Evolutionary conservation across 2,329 filamentous ascomycete species (phyloP).

Genomic region (Aschersonia sp.): DNA sequence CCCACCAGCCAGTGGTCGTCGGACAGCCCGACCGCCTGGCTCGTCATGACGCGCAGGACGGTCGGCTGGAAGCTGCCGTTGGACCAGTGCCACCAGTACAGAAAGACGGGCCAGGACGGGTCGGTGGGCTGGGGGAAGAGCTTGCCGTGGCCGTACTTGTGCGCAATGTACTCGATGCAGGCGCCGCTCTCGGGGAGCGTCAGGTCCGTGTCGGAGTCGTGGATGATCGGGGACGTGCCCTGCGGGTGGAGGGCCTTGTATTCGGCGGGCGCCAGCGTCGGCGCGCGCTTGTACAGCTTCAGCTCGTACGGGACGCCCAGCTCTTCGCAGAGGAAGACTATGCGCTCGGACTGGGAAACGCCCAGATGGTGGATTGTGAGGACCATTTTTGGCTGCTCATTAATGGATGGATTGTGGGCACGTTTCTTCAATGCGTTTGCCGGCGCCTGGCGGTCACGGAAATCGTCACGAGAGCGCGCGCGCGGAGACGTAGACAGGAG

Average conservation of each 20-base stretch:
- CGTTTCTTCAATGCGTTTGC: too few relatives aligned
- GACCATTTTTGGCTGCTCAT: constrained; percentile 1
- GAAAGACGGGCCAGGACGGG: constrained; percentile 40
- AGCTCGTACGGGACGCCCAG: constrained; percentile 35
- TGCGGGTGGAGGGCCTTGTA: constrained; percentile 31
- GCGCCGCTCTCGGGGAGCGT: constrained; percentile 45
- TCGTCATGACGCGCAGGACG: constrained; percentile 21
- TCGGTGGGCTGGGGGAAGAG: constrained; percentile 30
- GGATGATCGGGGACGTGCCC: constrained; percentile 44
- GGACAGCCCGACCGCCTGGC: constrained; percentile 6
- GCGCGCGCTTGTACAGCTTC: constrained; percentile 13
- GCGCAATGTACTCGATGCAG: constrained; percentile 45
- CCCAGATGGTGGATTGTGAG: constrained; percentile 38
- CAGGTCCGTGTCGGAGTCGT: constrained; percentile 29
- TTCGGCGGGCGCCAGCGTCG: constrained; percentile 17
- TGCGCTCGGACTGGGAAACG: constrained; percentile 46
- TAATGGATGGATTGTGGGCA: background rate
- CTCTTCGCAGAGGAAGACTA: constrained; percentile 52
- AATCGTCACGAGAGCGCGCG: too few relatives aligned
- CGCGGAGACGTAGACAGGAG: too few relatives aligned
- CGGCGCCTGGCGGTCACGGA: too few relatives aligned
- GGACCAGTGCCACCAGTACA: constrained; percentile 51
- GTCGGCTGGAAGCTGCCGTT: constrained; percentile 28
- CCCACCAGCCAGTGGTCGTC: constrained; percentile 13
- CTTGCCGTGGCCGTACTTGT: constrained; percentile 33